Base-by-base conservation (phyloP, 768 basidiomycete species). In the Suillus ampliporus region DNA sequence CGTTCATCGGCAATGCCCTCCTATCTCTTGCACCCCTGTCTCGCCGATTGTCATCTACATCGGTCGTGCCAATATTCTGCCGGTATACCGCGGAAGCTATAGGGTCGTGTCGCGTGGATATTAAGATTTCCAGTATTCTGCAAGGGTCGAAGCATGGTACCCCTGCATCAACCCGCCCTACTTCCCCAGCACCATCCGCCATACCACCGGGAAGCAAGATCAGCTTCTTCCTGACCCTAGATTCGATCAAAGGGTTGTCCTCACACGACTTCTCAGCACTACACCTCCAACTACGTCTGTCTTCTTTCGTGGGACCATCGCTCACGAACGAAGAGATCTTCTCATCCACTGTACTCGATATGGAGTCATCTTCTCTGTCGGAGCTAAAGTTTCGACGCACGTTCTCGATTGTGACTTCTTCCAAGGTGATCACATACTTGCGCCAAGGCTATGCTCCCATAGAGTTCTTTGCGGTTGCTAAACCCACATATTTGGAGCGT, bases 61-160 rank as follows among this genome's bases (percentile, higher is more conserved):
- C 87, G n/a, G 85, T 83, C 0, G 86, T 92, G 17, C 95, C 95
- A 1, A 95, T 99, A 71, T 94, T 94, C 74, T 97, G 94, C 72
- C 88, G 92, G 37, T 97, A 96, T 71, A 97, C 95, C 1, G 85
- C 94, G 52, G 97, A 98, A 72, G 96, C 96, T 2, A 95, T 98
- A 66, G 97, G 97, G 2, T 94, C 94, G 31, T 98, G 96, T 78
- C 87, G 94, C 26, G 82, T 97, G 59, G 88, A 90, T 66, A 83
- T 97, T 76, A 92, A 89, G 77, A 84, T 94, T 48, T 84, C 91
- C 66, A 93, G 88, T 65, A 85, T 92, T 43, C 79, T 87, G 31
- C 72, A 72, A 52, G 81, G 89, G 2, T 75, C 87, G 8, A 87
- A 85, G 76, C 82, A 89, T 71, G 74, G 80, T 41, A 93, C 92